Evolutionary conservation across 768 basidiomycete genomes (phyloP), one percentile per base, ranked within the genome.

Genomic region (Russula emetica): DNA sequence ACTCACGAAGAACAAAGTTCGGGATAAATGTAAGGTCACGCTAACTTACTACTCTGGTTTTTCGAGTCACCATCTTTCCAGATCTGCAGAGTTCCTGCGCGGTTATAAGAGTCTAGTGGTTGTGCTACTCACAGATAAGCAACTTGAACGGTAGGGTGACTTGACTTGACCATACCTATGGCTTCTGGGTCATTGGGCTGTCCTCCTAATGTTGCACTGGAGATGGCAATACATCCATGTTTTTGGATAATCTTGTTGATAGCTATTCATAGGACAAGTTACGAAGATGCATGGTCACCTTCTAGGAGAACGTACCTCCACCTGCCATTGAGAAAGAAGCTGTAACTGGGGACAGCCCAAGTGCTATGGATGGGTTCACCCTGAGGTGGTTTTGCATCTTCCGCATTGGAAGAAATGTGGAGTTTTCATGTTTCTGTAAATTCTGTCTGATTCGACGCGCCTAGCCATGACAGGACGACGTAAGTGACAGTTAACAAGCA

Each of bases 71-170:
- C 57, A 32, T 62, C 55, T 24, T 40, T 28, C 64, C 64, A 66
- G 10, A 66, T 47, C n/a, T 68, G 67, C 20, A 68, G 22, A 16
- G 64, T 66, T 5, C 64, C 67, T 16, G 50, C 67, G 6, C 60
- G 36, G 20, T 68, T 66, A 30, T 68, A 61, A 3, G 20, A 10
- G 22, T 68, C 61, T 22, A 28, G 36, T 1, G 34, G 50, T 32
- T 36, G 60, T 24, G 8, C 64, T 68, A 26, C 9, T 44, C n/a
- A 32, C 30, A 4, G 18, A 22, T 34, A 4, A 53, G 40, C 3
- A 42, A 47, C 14, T 45, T 28, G 22, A 55, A 16, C n/a, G 14
- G 6, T 26, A 22, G 7, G 14, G 1, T n/a, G 18, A 16, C 26
- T 50, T n/a, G 1, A 42, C 9, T 55, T 14, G 22, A 52, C 9